Percentiles rank a stretch among this genome's conserved stretches.
These are phyloP conservation scores for Nymphaea colorata DNA, from an alignment of 164 flowering plant genomes.

Conservation along the genomic window DNA sequence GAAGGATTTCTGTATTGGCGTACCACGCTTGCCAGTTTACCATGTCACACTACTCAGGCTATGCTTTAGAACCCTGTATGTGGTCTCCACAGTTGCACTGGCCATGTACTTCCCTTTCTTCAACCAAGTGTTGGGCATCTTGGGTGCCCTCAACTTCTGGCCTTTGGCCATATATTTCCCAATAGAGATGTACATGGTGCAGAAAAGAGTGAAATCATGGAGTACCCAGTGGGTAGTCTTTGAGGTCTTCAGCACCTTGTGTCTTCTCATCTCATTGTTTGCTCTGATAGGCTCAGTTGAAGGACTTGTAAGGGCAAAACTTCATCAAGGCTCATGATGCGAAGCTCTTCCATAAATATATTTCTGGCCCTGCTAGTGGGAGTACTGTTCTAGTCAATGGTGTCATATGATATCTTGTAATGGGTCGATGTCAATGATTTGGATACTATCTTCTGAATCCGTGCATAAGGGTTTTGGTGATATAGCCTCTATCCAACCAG, in stretches of 20 bases:
- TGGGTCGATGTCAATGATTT: no score
- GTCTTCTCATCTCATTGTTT: no score
- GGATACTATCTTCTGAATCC: no score
- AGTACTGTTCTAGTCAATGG: no score
- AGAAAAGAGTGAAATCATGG: constrained; percentile 33
- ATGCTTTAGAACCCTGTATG: constrained; percentile 44
- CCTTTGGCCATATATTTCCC: constrained; percentile 65
- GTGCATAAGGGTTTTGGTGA: no score
- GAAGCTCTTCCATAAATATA: no score
- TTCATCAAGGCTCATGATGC: not conserved
- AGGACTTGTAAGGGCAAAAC: constrained; percentile 7
- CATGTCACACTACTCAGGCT: constrained; percentile 28
- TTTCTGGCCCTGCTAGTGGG: no score
- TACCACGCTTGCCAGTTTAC: constrained; percentile 26
- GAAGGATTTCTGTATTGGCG: constrained; percentile 14
- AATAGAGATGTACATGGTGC: constrained; percentile 53
- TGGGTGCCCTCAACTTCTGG: constrained; percentile 52
- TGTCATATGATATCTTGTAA: no score
- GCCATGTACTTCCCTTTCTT: constrained; percentile 59
- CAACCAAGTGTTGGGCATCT: constrained; percentile 49
- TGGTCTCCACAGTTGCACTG: constrained; percentile 26
- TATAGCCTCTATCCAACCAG: no score
- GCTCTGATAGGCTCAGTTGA: constrained; percentile 36
- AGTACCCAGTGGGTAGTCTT: constrained; percentile 38
- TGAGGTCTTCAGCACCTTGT: constrained; percentile 20